phyloP scores from a whole-genome alignment of 2,329 filamentous ascomycete genomes.

The Pseudogymnoascus sp. region DNA sequence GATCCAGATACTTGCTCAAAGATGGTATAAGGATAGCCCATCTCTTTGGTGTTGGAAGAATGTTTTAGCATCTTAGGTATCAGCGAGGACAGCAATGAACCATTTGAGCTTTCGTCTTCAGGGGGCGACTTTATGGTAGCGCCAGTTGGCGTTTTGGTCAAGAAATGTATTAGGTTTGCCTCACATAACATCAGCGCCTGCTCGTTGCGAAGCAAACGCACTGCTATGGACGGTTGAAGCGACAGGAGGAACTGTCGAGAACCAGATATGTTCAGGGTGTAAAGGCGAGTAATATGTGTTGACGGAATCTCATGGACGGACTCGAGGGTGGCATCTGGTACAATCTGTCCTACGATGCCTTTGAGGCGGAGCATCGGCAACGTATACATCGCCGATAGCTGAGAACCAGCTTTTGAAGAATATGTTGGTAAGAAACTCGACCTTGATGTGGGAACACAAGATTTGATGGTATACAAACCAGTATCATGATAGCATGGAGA shows the following conservation, averaged over 20 bases:
- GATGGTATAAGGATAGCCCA: conserved; percentile 27
- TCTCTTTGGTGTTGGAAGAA: conserved; percentile 24
- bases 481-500: background rate
- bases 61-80: conserved; percentile 28
- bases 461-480: conserved; percentile 1
- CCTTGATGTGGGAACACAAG: background rate
- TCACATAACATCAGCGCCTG: conserved; percentile 24
- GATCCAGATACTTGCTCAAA: conserved; percentile 21
- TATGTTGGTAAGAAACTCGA: conserved; percentile 2
- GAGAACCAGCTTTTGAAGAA: conserved; percentile 21
- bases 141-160: background rate
- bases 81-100: conserved; percentile 13
- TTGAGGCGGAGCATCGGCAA: conserved; percentile 26
- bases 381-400: conserved; percentile 25
- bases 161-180: conserved; percentile 19
- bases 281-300: conserved; percentile 27
- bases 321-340: conserved; percentile 22
- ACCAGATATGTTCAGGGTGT: conserved; percentile 26
- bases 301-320: conserved; percentile 26
- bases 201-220: conserved; percentile 26
- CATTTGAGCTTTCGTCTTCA: background rate
- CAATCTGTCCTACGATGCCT: conserved; percentile 24
- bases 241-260: conserved; percentile 20
- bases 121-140: background rate
- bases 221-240: background rate